These are phyloP conservation scores for Wallacemonas collosoma DNA, from an alignment of 208 protist species.

Conservation along the genomic window DNA sequence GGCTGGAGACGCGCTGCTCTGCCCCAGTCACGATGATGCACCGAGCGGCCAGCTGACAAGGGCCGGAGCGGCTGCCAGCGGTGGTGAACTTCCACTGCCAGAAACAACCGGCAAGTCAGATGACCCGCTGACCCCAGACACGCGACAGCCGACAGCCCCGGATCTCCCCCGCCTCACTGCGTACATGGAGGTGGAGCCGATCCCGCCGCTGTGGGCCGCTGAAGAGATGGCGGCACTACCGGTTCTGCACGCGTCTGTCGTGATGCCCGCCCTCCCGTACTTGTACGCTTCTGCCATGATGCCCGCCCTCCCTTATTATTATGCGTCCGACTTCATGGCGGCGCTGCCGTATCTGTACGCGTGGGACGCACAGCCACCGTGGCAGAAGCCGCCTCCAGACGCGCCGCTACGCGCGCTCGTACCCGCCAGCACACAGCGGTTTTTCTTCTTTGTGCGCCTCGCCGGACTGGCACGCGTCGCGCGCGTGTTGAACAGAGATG, in stretches of 20 bases:
- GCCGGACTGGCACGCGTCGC: slow-evolving; percentile 12
- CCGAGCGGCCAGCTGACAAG: no score
- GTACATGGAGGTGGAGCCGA: neutral
- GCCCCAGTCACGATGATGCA: no score
- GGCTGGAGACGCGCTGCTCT: no score
- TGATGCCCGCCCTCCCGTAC: neutral
- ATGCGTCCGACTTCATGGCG: neutral
- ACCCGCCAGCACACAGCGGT: neutral
- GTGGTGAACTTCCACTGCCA: no score
- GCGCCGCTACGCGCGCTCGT: neutral
- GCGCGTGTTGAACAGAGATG: neutral
- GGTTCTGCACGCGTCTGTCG: neutral
- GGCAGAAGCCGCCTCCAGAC: neutral
- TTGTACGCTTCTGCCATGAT: neutral
- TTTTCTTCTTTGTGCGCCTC: slow-evolving; percentile 16
- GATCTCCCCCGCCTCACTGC: neutral
- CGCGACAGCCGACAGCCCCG: neutral
- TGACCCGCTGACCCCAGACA: no score
- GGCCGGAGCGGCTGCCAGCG: no score
- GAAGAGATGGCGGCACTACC: neutral
- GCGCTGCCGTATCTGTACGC: slow-evolving; percentile 12
- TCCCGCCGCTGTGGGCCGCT: neutral
- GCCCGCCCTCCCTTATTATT: slow-evolving; percentile 1
- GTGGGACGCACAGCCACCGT: slow-evolving; percentile 18
- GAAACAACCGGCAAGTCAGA: no score